These are phyloP conservation scores for Hyaloscypha finlandica DNA, from an alignment of 495 filamentous ascomycete species.

Conservation along the genomic window DNA sequence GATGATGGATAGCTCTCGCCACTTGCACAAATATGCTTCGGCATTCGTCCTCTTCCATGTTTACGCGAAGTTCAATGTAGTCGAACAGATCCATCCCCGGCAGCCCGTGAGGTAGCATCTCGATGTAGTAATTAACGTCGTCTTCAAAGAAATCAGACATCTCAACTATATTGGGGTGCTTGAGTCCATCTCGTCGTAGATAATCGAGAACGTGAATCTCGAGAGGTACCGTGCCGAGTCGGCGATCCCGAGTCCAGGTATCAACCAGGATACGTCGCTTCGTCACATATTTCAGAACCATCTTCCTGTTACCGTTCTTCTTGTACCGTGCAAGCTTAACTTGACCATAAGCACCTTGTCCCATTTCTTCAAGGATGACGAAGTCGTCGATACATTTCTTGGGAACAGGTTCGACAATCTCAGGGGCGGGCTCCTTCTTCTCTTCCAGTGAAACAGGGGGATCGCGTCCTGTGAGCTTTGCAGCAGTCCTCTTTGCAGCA, in stretches of 20 bases:
- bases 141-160: slow-evolving; percentile 99
- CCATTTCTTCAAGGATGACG: slow-evolving; percentile 95
- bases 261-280: slow-evolving; percentile 97
- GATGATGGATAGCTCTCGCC: slow-evolving; percentile 81
- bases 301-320: slow-evolving; percentile 70
- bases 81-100: slow-evolving; percentile 99
- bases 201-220: slow-evolving; percentile 98
- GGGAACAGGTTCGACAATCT: slow-evolving; percentile 27
- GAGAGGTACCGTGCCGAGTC: slow-evolving; percentile 93
- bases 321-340: slow-evolving; percentile 95
- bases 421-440: slow-evolving; percentile 33
- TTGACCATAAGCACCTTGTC: slow-evolving; percentile 95
- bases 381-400: slow-evolving; percentile 92
- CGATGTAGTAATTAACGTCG: slow-evolving; percentile 97
- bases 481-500: slow-evolving; percentile 55
- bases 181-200: slow-evolving; percentile 80
- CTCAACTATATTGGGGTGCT: slow-evolving; percentile 95
- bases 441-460: slow-evolving; percentile 35
- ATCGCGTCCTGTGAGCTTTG: slow-evolving; percentile 45
- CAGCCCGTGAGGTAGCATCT: slow-evolving; percentile 94
- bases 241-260: slow-evolving; percentile 94
- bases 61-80: slow-evolving; percentile 94
- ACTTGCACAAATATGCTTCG: slow-evolving; percentile 95
- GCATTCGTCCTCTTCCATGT: slow-evolving; percentile 94
- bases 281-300: slow-evolving; percentile 97